Percentiles rank a stretch among this genome's conserved stretches.
Evolutionary conservation across 441 rosid species (phyloP).

Genomic region (Arabidopsis lyrata): DNA sequence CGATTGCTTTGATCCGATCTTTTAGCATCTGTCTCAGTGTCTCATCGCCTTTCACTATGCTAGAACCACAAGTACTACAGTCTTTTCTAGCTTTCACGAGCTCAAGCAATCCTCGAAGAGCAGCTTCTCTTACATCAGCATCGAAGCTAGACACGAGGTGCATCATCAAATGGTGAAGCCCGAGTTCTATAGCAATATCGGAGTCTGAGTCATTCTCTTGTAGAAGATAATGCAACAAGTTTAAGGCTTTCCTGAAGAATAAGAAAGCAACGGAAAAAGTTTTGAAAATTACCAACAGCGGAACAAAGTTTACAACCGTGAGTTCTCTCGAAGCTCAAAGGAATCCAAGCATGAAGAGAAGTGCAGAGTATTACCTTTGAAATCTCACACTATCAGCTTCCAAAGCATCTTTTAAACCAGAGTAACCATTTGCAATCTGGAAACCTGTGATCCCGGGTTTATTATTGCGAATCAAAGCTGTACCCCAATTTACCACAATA

Average conservation of each 20-base stretch:
- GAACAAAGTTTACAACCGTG: not conserved
- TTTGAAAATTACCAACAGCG: not conserved
- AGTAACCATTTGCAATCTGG: constrained; percentile 81
- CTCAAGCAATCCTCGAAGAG: constrained; percentile 70
- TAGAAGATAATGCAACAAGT: constrained; percentile 81
- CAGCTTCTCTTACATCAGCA: constrained; percentile 73
- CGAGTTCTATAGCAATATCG: constrained; percentile 55
- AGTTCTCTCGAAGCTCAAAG: not conserved
- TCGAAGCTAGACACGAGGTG: constrained; percentile 77
- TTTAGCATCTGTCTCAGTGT: constrained; percentile 70
- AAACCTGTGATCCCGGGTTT: constrained; percentile 77
- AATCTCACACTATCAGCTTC: constrained; percentile 75
- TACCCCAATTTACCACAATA: constrained; percentile 5
- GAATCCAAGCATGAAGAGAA: not conserved
- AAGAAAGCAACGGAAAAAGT: not conserved
- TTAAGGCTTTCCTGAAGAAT: constrained; percentile 80
- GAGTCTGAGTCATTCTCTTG: constrained; percentile 68
- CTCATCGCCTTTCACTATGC: constrained; percentile 50
- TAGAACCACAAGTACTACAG: constrained; percentile 10
- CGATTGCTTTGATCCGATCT: constrained; percentile 67
- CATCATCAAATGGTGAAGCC: constrained; percentile 66
- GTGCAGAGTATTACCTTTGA: constrained; percentile 66
- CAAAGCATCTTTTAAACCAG: constrained; percentile 82
- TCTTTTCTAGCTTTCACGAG: constrained; percentile 50
- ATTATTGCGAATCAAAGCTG: constrained; percentile 94